A percentile compares a stretch with the other conserved stretches of the same genome.
These are phyloP conservation scores for Botrytis aclada DNA, from an alignment of 2,329 filamentous ascomycete species.

Conservation along the genomic window DNA sequence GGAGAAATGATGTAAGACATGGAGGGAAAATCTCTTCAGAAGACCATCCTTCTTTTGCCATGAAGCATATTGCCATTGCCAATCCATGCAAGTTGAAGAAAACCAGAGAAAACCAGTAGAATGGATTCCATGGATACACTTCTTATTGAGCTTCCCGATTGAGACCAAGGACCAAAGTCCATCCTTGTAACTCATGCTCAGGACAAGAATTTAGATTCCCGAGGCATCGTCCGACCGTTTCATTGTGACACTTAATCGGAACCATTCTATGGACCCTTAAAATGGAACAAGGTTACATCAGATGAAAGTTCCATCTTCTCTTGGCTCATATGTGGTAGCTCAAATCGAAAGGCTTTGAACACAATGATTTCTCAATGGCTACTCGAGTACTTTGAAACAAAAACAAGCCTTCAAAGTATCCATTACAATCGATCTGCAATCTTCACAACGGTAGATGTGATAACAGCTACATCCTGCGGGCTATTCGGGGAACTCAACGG, in stretches of 20 bases:
- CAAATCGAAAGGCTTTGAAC: not conserved
- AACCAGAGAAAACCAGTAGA: not conserved
- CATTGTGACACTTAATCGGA: not conserved
- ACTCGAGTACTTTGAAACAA: not conserved
- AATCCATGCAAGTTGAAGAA: not conserved
- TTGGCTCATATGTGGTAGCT: not conserved
- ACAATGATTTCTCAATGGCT: not conserved
- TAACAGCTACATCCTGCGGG: not conserved
- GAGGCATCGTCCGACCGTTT: not conserved
- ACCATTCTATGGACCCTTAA: not conserved
- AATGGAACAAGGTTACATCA: not conserved
- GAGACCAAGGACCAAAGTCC: not conserved
- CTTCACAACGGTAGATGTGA: not conserved
- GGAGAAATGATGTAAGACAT: not conserved
- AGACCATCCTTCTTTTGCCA: not conserved
- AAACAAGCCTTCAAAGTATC: not conserved
- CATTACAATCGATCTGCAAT: not conserved
- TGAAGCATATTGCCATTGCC: not conserved
- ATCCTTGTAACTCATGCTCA: not conserved
- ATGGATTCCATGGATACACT: not conserved
- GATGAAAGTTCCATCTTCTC: too few species aligned
- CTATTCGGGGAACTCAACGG: not conserved
- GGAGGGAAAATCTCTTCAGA: not conserved
- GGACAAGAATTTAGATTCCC: too few species aligned
- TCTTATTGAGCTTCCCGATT: not conserved